A percentile compares a stretch with the other conserved stretches of the same genome.
phyloP scores from a whole-genome alignment of 2,329 filamentous ascomycete species.

The Sclerotinia glacialis region DNA sequence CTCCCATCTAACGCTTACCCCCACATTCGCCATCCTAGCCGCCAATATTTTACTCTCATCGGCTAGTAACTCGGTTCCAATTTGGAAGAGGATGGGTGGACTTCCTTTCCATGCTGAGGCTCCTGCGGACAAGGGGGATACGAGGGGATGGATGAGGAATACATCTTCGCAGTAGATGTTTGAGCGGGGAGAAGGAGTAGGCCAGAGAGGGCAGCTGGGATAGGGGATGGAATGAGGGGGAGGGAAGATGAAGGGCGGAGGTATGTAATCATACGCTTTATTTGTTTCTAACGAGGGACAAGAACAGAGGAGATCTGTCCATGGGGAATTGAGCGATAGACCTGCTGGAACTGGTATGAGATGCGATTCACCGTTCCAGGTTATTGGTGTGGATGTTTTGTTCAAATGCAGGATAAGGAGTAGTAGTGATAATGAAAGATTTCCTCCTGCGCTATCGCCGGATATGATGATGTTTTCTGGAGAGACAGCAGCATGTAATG shows the following conservation, averaged over 20 bases:
- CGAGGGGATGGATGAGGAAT: slow-evolving; percentile 63
- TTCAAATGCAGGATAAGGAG: slow-evolving; percentile 66
- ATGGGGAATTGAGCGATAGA: slow-evolving; percentile 61
- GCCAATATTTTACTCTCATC: slow-evolving; percentile 66
- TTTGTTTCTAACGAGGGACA: slow-evolving; percentile 55
- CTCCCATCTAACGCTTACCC: slow-evolving; percentile 61
- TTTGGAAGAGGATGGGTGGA: slow-evolving; percentile 65
- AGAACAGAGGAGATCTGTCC: slow-evolving; percentile 67
- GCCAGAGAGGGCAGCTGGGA: slow-evolving; percentile 56
- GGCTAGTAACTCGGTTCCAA: slow-evolving; percentile 68
- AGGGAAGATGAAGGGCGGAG: slow-evolving; percentile 44
- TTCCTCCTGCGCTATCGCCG: slow-evolving; percentile 73
- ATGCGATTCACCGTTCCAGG: slow-evolving; percentile 53
- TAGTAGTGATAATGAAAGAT: slow-evolving; percentile 63
- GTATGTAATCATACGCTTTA: slow-evolving; percentile 61
- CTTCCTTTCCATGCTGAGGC: slow-evolving; percentile 54
- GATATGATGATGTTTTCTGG: slow-evolving; percentile 66
- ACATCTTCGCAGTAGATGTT: slow-evolving; percentile 55
- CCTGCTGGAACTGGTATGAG: slow-evolving; percentile 66
- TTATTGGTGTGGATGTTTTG: slow-evolving; percentile 56
- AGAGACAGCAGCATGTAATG: slow-evolving; percentile 59
- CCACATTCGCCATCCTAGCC: slow-evolving; percentile 52
- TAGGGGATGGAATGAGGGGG: slow-evolving; percentile 42
- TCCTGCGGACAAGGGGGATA: slow-evolving; percentile 55
- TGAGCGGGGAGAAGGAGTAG: slow-evolving; percentile 51